Percentiles rank a stretch among this genome's conserved stretches.
These are phyloP conservation scores for Dictyostelium firmibasis DNA, from an alignment of 78 protist species.

Conservation along the genomic window DNA sequence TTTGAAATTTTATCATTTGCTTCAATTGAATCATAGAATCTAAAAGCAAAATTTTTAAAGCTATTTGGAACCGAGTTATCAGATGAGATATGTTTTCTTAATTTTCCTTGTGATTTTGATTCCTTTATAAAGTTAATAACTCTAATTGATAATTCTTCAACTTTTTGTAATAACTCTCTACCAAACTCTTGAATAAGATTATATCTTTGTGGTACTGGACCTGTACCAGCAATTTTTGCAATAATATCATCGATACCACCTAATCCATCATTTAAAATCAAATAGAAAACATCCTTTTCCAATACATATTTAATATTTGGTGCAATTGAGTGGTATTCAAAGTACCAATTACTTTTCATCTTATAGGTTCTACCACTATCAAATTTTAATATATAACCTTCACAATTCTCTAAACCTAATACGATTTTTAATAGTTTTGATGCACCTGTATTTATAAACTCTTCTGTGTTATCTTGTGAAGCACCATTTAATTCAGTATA, in stretches of 20 bases:
- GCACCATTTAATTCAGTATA: background rate
- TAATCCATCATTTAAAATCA: conserved; percentile 6
- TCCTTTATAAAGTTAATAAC: conserved; percentile 3
- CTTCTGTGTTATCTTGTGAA: background rate
- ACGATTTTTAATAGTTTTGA: background rate
- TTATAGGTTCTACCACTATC: conserved; percentile 37
- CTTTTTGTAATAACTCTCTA: background rate
- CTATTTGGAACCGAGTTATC: background rate
- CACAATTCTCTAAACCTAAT: background rate
- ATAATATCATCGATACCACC: conserved; percentile 40
- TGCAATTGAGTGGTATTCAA: background rate
- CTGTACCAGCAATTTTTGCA: background rate
- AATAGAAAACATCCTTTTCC: conserved; percentile 53
- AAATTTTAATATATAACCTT: conserved; percentile 42
- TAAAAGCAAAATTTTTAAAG: conserved; percentile 17
- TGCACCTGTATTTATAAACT: background rate
- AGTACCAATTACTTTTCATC: conserved; percentile 52
- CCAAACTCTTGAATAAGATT: conserved; percentile 9
- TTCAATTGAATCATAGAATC: conserved; percentile 23
- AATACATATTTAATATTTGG: background rate
- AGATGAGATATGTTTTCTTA: conserved; percentile 5
- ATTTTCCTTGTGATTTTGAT: conserved; percentile 9
- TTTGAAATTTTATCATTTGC: background rate
- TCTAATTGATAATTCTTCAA: background rate
- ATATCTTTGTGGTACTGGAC: background rate